phyloP scores from a whole-genome alignment of 148 eudicot genomes.

The Linanthus parryae region DNA sequence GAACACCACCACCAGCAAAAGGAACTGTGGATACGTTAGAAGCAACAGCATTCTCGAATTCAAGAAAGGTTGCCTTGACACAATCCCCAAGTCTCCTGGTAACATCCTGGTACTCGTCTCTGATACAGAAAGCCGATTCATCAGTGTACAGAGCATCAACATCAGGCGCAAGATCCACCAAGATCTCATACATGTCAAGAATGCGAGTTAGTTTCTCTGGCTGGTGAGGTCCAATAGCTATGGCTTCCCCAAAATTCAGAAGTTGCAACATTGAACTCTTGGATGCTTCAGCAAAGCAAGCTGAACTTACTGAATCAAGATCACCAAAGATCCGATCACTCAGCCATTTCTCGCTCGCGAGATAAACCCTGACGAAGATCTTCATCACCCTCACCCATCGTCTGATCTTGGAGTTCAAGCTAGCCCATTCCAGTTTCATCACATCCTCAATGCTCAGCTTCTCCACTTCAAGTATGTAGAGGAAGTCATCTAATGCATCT shows the following conservation, averaged over 20 bases:
- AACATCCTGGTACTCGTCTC: slow-evolving; percentile 51
- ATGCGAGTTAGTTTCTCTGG: slow-evolving; percentile 69
- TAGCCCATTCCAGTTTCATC: slow-evolving; percentile 72
- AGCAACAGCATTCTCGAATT: slow-evolving; percentile 59
- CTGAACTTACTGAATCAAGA: slow-evolving; percentile 34
- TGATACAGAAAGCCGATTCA: slow-evolving; percentile 33
- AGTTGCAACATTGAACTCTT: slow-evolving; percentile 53
- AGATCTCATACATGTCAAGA: slow-evolving; percentile 75
- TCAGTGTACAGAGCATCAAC: slow-evolving; percentile 39
- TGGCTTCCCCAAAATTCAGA: slow-evolving; percentile 69
- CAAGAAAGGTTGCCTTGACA: slow-evolving; percentile 67
- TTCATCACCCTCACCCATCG: slow-evolving; percentile 74
- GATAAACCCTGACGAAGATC: slow-evolving; percentile 69
- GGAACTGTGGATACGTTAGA: slow-evolving; percentile 45
- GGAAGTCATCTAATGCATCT: slow-evolving; percentile 66
- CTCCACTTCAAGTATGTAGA: slow-evolving; percentile 61
- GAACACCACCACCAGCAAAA: slow-evolving; percentile 70
- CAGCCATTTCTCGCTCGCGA: slow-evolving; percentile 66
- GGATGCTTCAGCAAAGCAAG: slow-evolving; percentile 67
- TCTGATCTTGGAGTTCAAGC: slow-evolving; percentile 59
- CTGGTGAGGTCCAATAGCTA: slow-evolving; percentile 66
- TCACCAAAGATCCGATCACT: slow-evolving; percentile 71
- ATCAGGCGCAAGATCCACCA: slow-evolving; percentile 49
- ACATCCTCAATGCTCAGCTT: slow-evolving; percentile 77
- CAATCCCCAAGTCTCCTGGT: slow-evolving; percentile 52